Evolutionary conservation across 1,139 yeast species (phyloP), one percentile per base, ranked within the genome.

Genomic region (Blastobotrys buckinghamii): DNA sequence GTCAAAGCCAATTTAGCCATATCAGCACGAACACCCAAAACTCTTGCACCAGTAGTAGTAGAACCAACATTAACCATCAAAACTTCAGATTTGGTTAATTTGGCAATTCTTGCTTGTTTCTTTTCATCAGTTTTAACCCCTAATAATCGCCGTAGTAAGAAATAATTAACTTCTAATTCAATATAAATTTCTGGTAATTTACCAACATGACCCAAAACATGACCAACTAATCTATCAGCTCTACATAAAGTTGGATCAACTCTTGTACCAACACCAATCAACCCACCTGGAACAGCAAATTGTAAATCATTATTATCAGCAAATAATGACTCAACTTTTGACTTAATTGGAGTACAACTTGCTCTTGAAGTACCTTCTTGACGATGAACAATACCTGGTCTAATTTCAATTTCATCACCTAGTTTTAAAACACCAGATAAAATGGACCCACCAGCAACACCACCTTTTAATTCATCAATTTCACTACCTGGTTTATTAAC

Each of bases 381-480:
- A 71, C 92, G 92, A 57, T 96, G 89, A 54, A 92, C 97, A 60
- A 92, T 89, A 77, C 98, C 98, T 47, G 99, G 98, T 70, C 98
- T 81, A 64, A 94, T 90, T 75, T 94, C 99, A 65, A 94, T 92
- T 74, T 94, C 98, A 67, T 94, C 99, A 53, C 96, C 97, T 56
- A 94, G 77, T 67, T 87, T 85, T 76, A 94, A 86, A 48, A 94
- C 98, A 79, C 99, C 99, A 53, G 83, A 88, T 66, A 92, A 78
- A 62, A 94, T 92, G 49, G 97, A 88, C 60, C 99, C 99, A 76
- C 99, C 99, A 44, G 99, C 99, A 66, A 94, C 98, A 80, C 99
- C 99, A 64, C 99, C 99, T 75, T 90, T 90, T 67, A 94, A 79
- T 63, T 92, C 98, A 59, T 86, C 95, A 60, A 94, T 87, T 70